Conservation (phyloP, 345 rosid genomes). For the Stellera chamaejasme region DNA sequence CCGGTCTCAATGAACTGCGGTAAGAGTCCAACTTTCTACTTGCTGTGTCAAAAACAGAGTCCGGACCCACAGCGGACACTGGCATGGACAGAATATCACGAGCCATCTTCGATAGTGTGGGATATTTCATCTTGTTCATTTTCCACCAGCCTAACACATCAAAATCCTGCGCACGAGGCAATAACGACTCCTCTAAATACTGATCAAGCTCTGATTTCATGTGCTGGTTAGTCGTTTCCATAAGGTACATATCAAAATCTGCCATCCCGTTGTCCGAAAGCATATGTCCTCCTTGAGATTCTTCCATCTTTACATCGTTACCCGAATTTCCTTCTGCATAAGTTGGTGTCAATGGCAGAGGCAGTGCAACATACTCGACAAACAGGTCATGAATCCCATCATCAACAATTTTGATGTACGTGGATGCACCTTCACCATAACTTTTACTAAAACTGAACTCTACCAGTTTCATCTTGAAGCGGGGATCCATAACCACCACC, state of each 20-base stretch:
- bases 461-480: slow-evolving; percentile 65
- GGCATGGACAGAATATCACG: slow-evolving; percentile 56
- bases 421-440: slow-evolving; percentile 54
- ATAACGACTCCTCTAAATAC: slow-evolving; percentile 50
- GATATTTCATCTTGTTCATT: slow-evolving; percentile 47
- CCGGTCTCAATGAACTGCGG: slow-evolving; percentile 45
- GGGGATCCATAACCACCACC: slow-evolving; percentile 80
- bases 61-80: slow-evolving; percentile 34
- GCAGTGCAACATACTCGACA: slow-evolving; percentile 43
- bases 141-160: slow-evolving; percentile 78
- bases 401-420: slow-evolving; percentile 44
- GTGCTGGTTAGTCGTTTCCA: slow-evolving; percentile 47
- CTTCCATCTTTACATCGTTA: slow-evolving; percentile 24
- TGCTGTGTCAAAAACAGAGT: slow-evolving; percentile 41
- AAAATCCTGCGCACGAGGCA: slow-evolving; percentile 50
- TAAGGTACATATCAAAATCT: slow-evolving; percentile 53
- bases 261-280: slow-evolving; percentile 44
- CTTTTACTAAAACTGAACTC: slow-evolving; percentile 54
- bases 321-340: slow-evolving; percentile 36
- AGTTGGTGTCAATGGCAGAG: slow-evolving; percentile 47
- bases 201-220: slow-evolving; percentile 66
- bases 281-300: slow-evolving; percentile 33
- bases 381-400: slow-evolving; percentile 67
- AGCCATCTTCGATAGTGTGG: slow-evolving; percentile 70
- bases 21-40: slow-evolving; percentile 54